phyloP scores from a whole-genome alignment of 164 flowering plant species.

The Hamamelis virginiana region DNA sequence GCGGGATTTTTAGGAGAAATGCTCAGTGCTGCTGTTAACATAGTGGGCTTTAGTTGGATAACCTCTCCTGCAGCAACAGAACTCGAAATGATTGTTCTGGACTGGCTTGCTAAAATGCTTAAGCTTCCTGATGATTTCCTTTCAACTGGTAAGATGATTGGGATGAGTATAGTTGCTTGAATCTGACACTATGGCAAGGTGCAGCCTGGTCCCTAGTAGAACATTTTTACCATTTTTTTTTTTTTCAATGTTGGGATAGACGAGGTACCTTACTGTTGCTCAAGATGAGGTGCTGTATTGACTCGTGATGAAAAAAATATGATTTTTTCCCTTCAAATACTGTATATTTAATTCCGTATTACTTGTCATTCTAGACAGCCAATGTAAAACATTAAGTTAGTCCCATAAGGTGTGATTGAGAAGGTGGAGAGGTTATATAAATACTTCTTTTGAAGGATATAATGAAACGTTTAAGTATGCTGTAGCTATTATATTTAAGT shows the following conservation, averaged over 20 bases:
- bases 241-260: too few species aligned
- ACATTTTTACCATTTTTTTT: too few species aligned
- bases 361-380: neutral
- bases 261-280: too few species aligned
- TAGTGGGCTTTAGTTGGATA: conserved; percentile 95
- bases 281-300: too few species aligned
- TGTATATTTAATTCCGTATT: neutral
- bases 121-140: conserved; percentile 79
- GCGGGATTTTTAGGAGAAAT: conserved; percentile 97
- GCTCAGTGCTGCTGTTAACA: conserved; percentile 88
- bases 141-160: conserved; percentile 50
- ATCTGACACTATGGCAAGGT: too few species aligned
- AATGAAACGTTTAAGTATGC: neutral
- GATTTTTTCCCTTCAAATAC: neutral
- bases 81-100: conserved; percentile 88
- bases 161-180: too few species aligned
- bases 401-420: neutral
- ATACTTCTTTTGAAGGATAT: neutral
- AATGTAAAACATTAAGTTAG: neutral
- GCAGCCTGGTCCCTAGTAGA: too few species aligned
- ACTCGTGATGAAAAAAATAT: neutral
- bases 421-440: neutral
- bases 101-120: conserved; percentile 91
- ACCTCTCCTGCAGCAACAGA: conserved; percentile 98
- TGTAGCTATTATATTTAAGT: neutral